These are phyloP conservation scores for Fusarium praegraminearum DNA, from an alignment of 2,329 filamentous ascomycete species.

Conservation along the genomic window DNA sequence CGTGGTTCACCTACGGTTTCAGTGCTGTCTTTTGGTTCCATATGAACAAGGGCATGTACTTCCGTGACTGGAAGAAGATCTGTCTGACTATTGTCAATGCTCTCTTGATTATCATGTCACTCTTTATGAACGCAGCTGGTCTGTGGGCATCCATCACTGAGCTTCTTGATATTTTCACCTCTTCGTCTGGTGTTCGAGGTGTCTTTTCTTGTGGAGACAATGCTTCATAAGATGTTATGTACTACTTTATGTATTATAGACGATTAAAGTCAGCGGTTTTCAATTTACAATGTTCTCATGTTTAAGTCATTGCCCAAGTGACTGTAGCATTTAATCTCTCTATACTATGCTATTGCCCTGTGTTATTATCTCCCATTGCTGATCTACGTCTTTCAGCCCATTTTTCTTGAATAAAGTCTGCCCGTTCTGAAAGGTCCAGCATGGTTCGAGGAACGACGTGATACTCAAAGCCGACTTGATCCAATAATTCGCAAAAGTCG, in stretches of 20 bases:
- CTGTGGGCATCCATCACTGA: constrained; percentile 46
- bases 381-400: neutral
- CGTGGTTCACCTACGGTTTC: constrained; percentile 47
- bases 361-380: neutral
- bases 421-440: neutral
- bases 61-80: constrained; percentile 43
- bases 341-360: constrained; percentile 44
- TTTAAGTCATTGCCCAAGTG: neutral
- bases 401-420: neutral
- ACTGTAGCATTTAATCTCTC: neutral
- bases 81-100: constrained; percentile 36
- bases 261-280: neutral
- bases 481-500: neutral
- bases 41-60: constrained; percentile 35
- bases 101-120: constrained; percentile 35
- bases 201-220: constrained; percentile 45
- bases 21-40: constrained; percentile 47
- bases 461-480: neutral
- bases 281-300: neutral
- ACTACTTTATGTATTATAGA: neutral
- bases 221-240: constrained; percentile 12
- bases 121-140: constrained; percentile 46
- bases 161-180: constrained; percentile 40
- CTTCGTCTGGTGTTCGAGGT: constrained; percentile 29
- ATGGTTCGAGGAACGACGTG: neutral